Evolutionary conservation across 2,329 filamentous ascomycete genomes (phyloP).

Genomic region (Fusarium chlamydosporum): DNA sequence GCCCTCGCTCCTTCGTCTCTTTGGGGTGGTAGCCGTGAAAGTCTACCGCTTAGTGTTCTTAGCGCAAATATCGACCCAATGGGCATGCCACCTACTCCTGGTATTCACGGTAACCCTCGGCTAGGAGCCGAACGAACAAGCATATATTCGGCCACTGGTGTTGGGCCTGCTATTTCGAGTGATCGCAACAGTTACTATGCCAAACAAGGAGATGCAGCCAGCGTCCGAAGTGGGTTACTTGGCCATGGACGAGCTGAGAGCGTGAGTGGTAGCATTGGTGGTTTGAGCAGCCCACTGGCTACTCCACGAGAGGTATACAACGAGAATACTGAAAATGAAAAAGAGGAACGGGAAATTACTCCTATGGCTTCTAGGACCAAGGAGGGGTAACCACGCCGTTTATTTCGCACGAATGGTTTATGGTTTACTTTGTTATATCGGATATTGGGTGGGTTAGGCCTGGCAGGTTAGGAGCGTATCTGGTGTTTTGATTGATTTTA

Average conservation of each 20-base stretch:
- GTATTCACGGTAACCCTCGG: slow-evolving; percentile 65
- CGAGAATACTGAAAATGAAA: slow-evolving; percentile 53
- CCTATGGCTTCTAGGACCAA: slow-evolving; percentile 39
- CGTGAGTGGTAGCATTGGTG: slow-evolving; percentile 80
- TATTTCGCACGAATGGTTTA: slow-evolving; percentile 42
- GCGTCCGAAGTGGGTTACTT: slow-evolving; percentile 81
- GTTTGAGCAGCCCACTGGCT: slow-evolving; percentile 72
- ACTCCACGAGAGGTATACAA: slow-evolving; percentile 65
- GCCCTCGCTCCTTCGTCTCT: slow-evolving; percentile 86
- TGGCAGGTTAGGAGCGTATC: slow-evolving; percentile 36
- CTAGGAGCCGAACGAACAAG: slow-evolving; percentile 76
- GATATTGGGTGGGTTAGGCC: slow-evolving; percentile 31
- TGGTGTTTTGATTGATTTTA: slow-evolving; percentile 35
- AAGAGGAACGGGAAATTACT: slow-evolving; percentile 44
- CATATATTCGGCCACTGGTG: slow-evolving; percentile 83
- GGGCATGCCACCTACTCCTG: slow-evolving; percentile 62
- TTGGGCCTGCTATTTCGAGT: slow-evolving; percentile 74
- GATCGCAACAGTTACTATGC: slow-evolving; percentile 88
- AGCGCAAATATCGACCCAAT: slow-evolving; percentile 75
- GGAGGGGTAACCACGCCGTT: slow-evolving; percentile 27
- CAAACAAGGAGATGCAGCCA: slow-evolving; percentile 78
- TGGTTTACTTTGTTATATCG: slow-evolving; percentile 33
- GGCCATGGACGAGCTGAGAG: slow-evolving; percentile 88
- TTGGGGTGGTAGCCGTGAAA: slow-evolving; percentile 86
- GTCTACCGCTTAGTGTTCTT: slow-evolving; percentile 81